Conservation (phyloP, 257 asterid species). For the Thymus quinquecostatus region DNA sequence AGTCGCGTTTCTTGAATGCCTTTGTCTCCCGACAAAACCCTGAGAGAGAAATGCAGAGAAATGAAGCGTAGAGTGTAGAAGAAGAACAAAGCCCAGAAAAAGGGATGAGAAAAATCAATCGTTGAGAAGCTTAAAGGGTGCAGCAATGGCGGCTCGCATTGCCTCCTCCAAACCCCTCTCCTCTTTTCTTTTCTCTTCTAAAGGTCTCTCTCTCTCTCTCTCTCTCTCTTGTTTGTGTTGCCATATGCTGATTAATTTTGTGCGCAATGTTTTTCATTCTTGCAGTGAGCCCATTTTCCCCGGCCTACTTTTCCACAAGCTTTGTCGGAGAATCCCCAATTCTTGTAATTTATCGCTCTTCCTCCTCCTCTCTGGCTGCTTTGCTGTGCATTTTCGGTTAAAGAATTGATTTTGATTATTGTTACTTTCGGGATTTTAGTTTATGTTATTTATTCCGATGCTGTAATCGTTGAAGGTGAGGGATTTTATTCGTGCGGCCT, state of each 20-base stretch:
- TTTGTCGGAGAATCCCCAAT: conserved; percentile 71
- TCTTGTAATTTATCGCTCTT: conserved; percentile 49
- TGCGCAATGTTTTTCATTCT: conserved; percentile 16
- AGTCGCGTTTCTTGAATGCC: conserved; percentile 9
- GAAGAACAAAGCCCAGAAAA: neutral
- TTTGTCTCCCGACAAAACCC: conserved; percentile 25
- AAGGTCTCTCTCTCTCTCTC: conserved; percentile 18
- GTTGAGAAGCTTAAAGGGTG: conserved; percentile 11
- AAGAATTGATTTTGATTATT: conserved; percentile 27
- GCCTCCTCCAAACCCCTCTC: conserved; percentile 49
- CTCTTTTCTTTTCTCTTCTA: conserved; percentile 40
- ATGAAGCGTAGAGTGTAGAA: neutral
- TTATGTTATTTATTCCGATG: neutral
- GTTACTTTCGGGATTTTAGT: conserved; percentile 7
- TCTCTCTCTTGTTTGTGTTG: conserved; percentile 25
- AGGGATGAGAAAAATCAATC: conserved; percentile 14
- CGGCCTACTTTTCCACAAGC: conserved; percentile 65
- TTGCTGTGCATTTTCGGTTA: neutral
- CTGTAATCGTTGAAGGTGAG: conserved; percentile 59
- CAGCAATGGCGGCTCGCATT: conserved; percentile 67
- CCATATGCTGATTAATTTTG: neutral
- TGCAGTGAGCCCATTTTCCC: conserved; percentile 55
- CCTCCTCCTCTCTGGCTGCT: neutral
- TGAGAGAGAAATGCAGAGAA: conserved; percentile 7
- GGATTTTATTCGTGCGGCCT: conserved; percentile 79